Evolutionary conservation across 495 filamentous ascomycete species (phyloP).

Genomic region (Trichoderma erinaceum): DNA sequence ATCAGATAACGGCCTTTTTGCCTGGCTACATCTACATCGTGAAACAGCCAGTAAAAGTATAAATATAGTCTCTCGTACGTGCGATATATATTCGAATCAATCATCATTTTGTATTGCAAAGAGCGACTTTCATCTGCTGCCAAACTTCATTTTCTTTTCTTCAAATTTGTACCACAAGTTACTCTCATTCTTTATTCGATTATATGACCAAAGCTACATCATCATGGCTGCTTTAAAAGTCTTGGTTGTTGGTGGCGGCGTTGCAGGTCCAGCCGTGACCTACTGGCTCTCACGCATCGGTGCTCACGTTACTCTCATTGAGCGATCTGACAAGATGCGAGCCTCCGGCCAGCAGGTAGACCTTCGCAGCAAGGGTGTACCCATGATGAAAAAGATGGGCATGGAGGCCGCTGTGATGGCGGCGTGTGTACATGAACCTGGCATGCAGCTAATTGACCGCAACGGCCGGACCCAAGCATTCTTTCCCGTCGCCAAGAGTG

Average conservation of each 20-base stretch:
- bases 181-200: not conserved
- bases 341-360: constrained; percentile 49
- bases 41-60: not conserved
- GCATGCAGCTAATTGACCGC: constrained; percentile 37
- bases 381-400: constrained; percentile 47
- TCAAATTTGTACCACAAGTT: not conserved
- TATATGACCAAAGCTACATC: not conserved
- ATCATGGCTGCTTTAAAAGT: constrained; percentile 15
- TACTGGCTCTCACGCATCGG: constrained; percentile 47
- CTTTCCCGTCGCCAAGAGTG: constrained; percentile 36
- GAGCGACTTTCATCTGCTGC: not conserved
- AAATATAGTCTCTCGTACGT: not conserved
- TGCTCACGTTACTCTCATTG: constrained; percentile 46
- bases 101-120: too few species aligned
- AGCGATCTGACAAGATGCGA: constrained; percentile 41
- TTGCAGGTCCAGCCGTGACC: constrained; percentile 43
- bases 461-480: constrained; percentile 33
- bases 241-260: constrained; percentile 31
- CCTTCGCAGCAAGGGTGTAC: constrained; percentile 42
- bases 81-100: too few species aligned
- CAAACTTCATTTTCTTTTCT: not conserved
- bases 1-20: too few species aligned
- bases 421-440: constrained; percentile 35
- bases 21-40: too few species aligned
- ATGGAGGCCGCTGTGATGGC: constrained; percentile 41